These are phyloP conservation scores for Penicillium sp. DNA, from an alignment of 2,329 filamentous ascomycete genomes.

Conservation along the genomic window DNA sequence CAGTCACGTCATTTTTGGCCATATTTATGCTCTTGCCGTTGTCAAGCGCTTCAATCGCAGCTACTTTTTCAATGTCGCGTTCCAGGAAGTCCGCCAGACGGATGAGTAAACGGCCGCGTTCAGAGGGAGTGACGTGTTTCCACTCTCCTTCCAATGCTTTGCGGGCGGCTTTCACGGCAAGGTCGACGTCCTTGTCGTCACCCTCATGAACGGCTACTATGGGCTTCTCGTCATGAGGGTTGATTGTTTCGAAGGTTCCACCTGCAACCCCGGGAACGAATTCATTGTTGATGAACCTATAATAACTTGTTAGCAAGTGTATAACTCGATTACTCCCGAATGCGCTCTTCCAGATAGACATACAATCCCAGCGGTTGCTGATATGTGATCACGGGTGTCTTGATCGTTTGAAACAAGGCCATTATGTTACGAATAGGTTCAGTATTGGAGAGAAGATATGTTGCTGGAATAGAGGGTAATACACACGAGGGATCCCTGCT, in stretches of 20 bases:
- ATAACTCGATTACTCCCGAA: background rate
- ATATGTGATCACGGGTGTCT: background rate
- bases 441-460: background rate
- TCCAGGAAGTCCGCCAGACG: conserved; percentile 79
- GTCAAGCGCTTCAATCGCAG: conserved; percentile 53
- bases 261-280: conserved; percentile 69
- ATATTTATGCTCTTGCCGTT: conserved; percentile 21
- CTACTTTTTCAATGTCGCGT: conserved; percentile 70
- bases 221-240: conserved; percentile 72
- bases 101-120: conserved; percentile 64
- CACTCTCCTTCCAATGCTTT: conserved; percentile 69
- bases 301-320: background rate
- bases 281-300: conserved; percentile 35
- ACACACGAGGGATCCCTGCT: background rate
- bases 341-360: background rate
- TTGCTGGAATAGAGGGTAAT: background rate
- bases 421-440: background rate
- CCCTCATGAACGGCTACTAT: conserved; percentile 80
- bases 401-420: conserved; percentile 5
- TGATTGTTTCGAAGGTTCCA: conserved; percentile 88
- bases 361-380: conserved; percentile 7
- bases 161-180: conserved; percentile 79
- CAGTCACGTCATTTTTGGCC: conserved; percentile 17
- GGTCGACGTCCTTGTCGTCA: conserved; percentile 70
- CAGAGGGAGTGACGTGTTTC: conserved; percentile 63